Conservation (phyloP, 2,329 filamentous ascomycete species). For the Ceratocystis lukuohia region DNA sequence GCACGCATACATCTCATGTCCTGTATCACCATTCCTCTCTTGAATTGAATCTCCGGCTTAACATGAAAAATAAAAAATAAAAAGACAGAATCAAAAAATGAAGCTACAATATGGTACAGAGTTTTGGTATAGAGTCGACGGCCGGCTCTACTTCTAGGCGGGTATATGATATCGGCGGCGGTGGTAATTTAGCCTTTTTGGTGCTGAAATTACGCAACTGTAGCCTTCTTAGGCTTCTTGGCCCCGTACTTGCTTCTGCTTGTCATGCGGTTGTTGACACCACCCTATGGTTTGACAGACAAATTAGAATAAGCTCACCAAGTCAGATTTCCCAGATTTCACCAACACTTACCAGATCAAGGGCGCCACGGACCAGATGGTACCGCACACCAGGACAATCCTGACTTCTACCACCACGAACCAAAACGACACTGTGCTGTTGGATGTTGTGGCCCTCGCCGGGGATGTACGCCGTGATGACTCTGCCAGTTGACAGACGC, state of each 20-base stretch:
- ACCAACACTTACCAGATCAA: constrained; percentile 66
- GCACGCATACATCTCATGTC: background rate
- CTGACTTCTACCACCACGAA: constrained; percentile 83
- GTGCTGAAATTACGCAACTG: constrained; percentile 32
- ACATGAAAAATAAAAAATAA: background rate
- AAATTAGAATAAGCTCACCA: background rate
- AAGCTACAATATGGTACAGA: constrained; percentile 17
- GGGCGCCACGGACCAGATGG: constrained; percentile 75
- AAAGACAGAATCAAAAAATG: background rate
- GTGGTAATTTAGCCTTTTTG: background rate
- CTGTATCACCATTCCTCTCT: background rate
- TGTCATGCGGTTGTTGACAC: constrained; percentile 70
- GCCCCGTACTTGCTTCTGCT: constrained; percentile 94
- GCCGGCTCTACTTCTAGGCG: background rate
- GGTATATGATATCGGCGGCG: background rate
- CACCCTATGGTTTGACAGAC: constrained; percentile 46
- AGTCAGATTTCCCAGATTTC: too few species aligned
- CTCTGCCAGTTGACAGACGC: constrained; percentile 69
- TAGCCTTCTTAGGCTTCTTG: constrained; percentile 89
- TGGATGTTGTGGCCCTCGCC: constrained; percentile 98
- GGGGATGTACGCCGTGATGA: constrained; percentile 87
- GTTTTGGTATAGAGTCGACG: background rate
- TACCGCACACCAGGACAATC: constrained; percentile 99
- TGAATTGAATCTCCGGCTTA: background rate
- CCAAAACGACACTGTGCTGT: constrained; percentile 93